A percentile compares a stretch with the other conserved stretches of the same genome.
These are phyloP conservation scores for Bruguiera gymnorhiza DNA, from an alignment of 345 rosid species.

Conservation along the genomic window DNA sequence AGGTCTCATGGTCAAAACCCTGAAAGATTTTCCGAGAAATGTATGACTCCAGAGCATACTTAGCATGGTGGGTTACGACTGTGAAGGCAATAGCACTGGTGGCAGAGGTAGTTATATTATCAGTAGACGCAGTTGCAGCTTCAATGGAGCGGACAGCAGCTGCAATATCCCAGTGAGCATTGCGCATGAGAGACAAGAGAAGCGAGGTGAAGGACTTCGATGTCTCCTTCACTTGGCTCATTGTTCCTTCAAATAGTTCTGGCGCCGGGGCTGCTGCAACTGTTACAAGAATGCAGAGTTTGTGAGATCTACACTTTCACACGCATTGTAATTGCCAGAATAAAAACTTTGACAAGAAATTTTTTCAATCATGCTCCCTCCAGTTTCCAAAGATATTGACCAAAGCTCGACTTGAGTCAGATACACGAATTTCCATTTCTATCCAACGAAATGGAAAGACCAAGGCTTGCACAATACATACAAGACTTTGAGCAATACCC, in stretches of 20 bases:
- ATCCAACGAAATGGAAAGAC: too few relatives aligned
- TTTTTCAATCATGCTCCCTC: neutral
- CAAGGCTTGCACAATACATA: too few relatives aligned
- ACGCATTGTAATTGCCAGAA: neutral
- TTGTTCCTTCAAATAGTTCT: conserved; percentile 67
- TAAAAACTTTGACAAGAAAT: neutral
- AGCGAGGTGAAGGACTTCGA: conserved; percentile 75
- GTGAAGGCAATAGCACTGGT: conserved; percentile 40
- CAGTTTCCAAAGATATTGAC: neutral
- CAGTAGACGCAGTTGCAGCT: conserved; percentile 52
- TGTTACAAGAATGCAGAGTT: conserved; percentile 23
- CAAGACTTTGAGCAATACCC: too few relatives aligned
- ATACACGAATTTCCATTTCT: too few relatives aligned
- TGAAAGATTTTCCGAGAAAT: conserved; percentile 66
- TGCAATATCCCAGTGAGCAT: conserved; percentile 90
- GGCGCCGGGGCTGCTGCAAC: conserved; percentile 76
- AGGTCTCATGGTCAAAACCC: conserved; percentile 91
- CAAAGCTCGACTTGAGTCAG: neutral
- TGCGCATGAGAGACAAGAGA: conserved; percentile 76
- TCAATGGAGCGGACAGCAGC: conserved; percentile 93
- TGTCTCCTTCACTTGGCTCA: conserved; percentile 67
- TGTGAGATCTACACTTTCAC: neutral
- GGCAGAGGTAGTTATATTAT: conserved; percentile 20
- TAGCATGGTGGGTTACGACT: conserved; percentile 66
- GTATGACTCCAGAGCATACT: conserved; percentile 80